These are phyloP conservation scores for Theobroma grandiflorum DNA, from an alignment of 441 rosid species.

Conservation along the genomic window DNA sequence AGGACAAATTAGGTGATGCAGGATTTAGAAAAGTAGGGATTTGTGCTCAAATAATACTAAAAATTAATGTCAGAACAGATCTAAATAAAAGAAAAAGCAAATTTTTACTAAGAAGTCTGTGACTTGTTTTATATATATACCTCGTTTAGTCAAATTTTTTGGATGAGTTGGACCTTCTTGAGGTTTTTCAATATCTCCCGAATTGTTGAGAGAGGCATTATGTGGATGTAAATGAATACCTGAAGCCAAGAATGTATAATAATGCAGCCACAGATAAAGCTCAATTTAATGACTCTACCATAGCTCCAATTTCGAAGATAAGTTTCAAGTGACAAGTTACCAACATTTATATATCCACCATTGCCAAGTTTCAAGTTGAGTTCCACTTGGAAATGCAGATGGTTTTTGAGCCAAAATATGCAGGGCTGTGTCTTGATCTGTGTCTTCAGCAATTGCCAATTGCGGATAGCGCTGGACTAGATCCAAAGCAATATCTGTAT, in stretches of 20 bases:
- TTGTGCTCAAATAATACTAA: background rate
- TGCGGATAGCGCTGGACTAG: constrained; percentile 41
- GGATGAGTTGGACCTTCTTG: constrained; percentile 32
- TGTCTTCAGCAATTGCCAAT: constrained; percentile 45
- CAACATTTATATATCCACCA: constrained; percentile 61
- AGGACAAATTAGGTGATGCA: background rate
- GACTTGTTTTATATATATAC: constrained; percentile 20
- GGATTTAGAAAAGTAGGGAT: background rate
- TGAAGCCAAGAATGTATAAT: background rate
- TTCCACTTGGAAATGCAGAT: constrained; percentile 66
- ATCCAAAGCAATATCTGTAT: constrained; percentile 60
- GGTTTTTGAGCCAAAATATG: constrained; percentile 68
- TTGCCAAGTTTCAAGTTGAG: constrained; percentile 55
- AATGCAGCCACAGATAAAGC: background rate
- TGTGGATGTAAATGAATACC: constrained; percentile 35
- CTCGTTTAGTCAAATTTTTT: constrained; percentile 32
- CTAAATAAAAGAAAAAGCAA: background rate
- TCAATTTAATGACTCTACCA: background rate
- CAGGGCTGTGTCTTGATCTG: constrained; percentile 64
- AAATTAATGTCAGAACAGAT: background rate
- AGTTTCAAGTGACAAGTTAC: constrained; percentile 8
- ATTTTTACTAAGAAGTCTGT: background rate
- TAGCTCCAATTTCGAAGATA: no score
- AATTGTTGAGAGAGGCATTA: constrained; percentile 12
- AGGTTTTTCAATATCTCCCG: constrained; percentile 52